phyloP scores from a whole-genome alignment of 192 early-diverging fungal species.

The Oehlia diaphana region DNA sequence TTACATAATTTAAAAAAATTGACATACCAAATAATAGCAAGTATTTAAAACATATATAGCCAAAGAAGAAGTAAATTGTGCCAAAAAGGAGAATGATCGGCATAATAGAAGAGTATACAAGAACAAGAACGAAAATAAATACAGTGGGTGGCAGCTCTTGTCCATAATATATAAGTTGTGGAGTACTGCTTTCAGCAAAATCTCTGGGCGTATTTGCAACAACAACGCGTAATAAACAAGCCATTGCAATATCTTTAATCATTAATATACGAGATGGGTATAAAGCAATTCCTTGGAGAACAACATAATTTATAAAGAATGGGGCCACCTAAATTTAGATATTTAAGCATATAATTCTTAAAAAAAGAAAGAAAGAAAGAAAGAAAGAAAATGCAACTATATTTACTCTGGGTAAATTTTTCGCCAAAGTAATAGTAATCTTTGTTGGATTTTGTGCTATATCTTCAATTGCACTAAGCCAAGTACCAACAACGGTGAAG shows the following conservation, averaged over 20 bases:
- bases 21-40: conserved; percentile 64
- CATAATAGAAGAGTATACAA: conserved; percentile 76
- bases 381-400: background rate
- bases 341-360: background rate
- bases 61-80: conserved; percentile 64
- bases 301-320: conserved; percentile 75
- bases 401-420: conserved; percentile 57
- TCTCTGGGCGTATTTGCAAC: conserved; percentile 78
- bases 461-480: conserved; percentile 61
- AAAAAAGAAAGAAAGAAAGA: background rate
- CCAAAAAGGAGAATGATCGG: conserved; percentile 74
- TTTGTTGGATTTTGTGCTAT: conserved; percentile 65
- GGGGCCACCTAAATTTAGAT: conserved; percentile 55
- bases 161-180: conserved; percentile 69
- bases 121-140: conserved; percentile 69
- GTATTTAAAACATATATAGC: conserved; percentile 74
- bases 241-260: conserved; percentile 60
- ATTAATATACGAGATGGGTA: conserved; percentile 72
- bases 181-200: conserved; percentile 71
- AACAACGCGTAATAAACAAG: conserved; percentile 54
- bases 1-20: background rate
- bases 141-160: conserved; percentile 69
- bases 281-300: conserved; percentile 70
- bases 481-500: conserved; percentile 71
- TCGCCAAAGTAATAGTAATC: conserved; percentile 63